Evolutionary conservation across 192 early-diverging fungal genomes (phyloP).

Genomic region (Fimicolochytrium jonesii): DNA sequence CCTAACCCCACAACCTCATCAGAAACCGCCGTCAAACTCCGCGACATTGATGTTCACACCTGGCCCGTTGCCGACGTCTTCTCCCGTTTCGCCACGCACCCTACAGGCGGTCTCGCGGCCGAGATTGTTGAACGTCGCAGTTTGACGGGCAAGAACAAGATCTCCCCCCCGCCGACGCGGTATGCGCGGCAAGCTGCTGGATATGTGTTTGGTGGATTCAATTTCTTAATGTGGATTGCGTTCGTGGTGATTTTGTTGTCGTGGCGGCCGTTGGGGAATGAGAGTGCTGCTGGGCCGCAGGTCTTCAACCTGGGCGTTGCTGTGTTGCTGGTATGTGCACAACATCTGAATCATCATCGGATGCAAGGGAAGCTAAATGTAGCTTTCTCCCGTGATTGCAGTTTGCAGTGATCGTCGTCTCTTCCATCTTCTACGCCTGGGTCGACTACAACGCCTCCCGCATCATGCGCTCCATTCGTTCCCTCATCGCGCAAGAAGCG

Average conservation of each 20-base stretch:
- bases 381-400: slow-evolving; percentile 54
- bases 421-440: slow-evolving; percentile 65
- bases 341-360: slow-evolving; percentile 31
- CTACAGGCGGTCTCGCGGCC: slow-evolving; percentile 1
- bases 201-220: slow-evolving; percentile 27
- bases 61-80: background rate
- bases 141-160: background rate
- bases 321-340: background rate
- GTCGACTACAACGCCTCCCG: slow-evolving; percentile 65
- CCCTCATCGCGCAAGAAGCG: slow-evolving; percentile 62
- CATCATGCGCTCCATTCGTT: slow-evolving; percentile 69
- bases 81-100: slow-evolving; percentile 20
- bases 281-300: background rate
- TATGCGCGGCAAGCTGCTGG: slow-evolving; percentile 11
- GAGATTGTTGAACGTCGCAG: background rate
- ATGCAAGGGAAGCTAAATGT: slow-evolving; percentile 32
- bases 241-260: slow-evolving; percentile 13
- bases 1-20: too few species aligned
- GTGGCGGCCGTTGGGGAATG: background rate
- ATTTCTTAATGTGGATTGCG: slow-evolving; percentile 13
- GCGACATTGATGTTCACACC: background rate
- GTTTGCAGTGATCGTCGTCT: slow-evolving; percentile 63
- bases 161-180: background rate
- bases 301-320: background rate
- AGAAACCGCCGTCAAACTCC: background rate